Conservation (phyloP, 2,329 filamentous ascomycete species). For the Aureobasidium lini region DNA sequence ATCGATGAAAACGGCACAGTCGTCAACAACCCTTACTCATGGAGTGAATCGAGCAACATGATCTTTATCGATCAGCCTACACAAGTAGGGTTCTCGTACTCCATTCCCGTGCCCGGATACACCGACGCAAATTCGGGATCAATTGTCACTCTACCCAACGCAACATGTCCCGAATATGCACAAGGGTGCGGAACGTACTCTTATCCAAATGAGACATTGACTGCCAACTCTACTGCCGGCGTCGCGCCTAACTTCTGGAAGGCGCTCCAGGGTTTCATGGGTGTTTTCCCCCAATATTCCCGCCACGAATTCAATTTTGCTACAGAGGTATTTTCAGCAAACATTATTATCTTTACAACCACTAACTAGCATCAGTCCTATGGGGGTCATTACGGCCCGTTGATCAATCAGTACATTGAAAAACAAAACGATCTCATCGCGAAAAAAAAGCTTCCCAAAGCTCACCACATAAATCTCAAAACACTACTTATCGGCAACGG, state of each 20-base stretch:
- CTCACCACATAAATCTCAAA: slow-evolving; percentile 27
- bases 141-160: slow-evolving; percentile 39
- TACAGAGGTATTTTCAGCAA: slow-evolving; percentile 16
- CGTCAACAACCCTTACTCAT: slow-evolving; percentile 55
- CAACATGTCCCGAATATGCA: slow-evolving; percentile 46
- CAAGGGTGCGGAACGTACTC: slow-evolving; percentile 49
- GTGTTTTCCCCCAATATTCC: slow-evolving; percentile 43
- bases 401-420: slow-evolving; percentile 22
- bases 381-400: slow-evolving; percentile 26
- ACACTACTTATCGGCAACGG: slow-evolving; percentile 45
- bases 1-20: slow-evolving; percentile 41
- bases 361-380: slow-evolving; percentile 16
- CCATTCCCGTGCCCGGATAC: slow-evolving; percentile 36
- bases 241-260: slow-evolving; percentile 56
- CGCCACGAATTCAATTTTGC: slow-evolving; percentile 27
- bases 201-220: slow-evolving; percentile 42
- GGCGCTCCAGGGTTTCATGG: slow-evolving; percentile 56
- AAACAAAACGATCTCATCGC: slow-evolving; percentile 15
- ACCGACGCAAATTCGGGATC: slow-evolving; percentile 23
- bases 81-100: slow-evolving; percentile 53
- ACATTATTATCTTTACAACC: background rate
- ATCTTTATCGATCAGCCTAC: slow-evolving; percentile 64
- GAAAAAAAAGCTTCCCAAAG: slow-evolving; percentile 20
- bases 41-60: slow-evolving; percentile 58
- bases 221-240: slow-evolving; percentile 44